Base-by-base conservation (phyloP, 257 asterid species). In the Knoxia roxburghii region DNA sequence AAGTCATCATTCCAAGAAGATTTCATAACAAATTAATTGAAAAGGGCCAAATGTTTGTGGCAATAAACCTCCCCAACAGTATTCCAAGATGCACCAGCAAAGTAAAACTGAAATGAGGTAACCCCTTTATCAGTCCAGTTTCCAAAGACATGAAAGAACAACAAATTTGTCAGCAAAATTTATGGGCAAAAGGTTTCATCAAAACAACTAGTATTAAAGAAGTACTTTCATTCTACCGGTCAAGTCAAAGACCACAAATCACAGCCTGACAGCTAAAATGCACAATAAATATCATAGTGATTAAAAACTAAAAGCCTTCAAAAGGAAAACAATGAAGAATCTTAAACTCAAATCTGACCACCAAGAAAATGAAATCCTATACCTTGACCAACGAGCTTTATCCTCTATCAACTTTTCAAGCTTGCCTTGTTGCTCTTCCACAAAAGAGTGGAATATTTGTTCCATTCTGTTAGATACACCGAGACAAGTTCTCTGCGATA, bases 401-500 rank as follows among this genome's bases (percentile, higher is more conserved):
- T 93, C 99, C 68, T 83, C 95, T 77, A 90, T 86, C 69, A 88
- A 80, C 68, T 93, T 90, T 67, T 81, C 88, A 70, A 93, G 88
- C 81, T 86, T 90, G 76, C 73, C 73, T 35, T 95, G 79, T 51
- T 85, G 80, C 49, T 85, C 99, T 80, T 93, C 97, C 46, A 90
- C 88, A 73, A 85, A 93, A 67, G 88, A 95, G 63, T 93, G 84
- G 82, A 95, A 90, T 56, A 88, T 88, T 78, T 90, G 95, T 72
- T 90, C 99, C 24, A 93, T 97, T 93, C 90, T 62, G 92, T 84
- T 81, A 90, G 77, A 80, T 93, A 93, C 12, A 90, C 96, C 52
- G 97, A 77, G 27, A 90, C 87, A 77, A 90, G 96, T 73, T 93
- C 99, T 88, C 99, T 81, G 77, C 99, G 77, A 72, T 93, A 93